phyloP scores from a whole-genome alignment of 495 filamentous ascomycete genomes.

The Penicillium bovifimosum region DNA sequence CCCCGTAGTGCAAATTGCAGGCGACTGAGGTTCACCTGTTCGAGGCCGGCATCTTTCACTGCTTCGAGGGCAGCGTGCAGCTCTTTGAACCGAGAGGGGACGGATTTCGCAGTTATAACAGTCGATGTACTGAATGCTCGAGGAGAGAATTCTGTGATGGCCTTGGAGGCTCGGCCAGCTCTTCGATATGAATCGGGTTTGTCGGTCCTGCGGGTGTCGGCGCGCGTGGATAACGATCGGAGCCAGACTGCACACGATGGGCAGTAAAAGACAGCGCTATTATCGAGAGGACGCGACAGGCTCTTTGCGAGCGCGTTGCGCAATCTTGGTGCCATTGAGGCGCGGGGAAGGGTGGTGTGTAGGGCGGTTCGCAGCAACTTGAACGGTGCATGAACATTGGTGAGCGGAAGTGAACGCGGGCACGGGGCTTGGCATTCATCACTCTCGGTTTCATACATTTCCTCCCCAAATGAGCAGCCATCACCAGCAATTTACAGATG shows the following conservation, averaged over 20 bases:
- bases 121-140: constrained; percentile 25
- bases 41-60: constrained; percentile 56
- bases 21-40: constrained; percentile 67
- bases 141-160: not conserved
- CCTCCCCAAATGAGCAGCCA: not conserved
- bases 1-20: constrained; percentile 76
- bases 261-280: constrained; percentile 28
- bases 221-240: constrained; percentile 30
- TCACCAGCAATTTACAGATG: not conserved
- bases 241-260: constrained; percentile 37
- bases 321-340: constrained; percentile 39
- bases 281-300: constrained; percentile 27
- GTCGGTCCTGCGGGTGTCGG: constrained; percentile 8
- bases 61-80: constrained; percentile 58
- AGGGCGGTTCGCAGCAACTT: constrained; percentile 6
- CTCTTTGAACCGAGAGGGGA: constrained; percentile 37
- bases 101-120: constrained; percentile 25
- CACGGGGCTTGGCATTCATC: constrained; percentile 21
- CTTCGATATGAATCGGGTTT: constrained; percentile 9
- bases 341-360: constrained; percentile 5
- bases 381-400: constrained; percentile 7
- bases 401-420: constrained; percentile 18
- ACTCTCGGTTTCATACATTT: not conserved
- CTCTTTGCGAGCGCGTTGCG: constrained; percentile 35
- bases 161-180: constrained; percentile 1